Evolutionary conservation across 441 rosid genomes (phyloP).

Genomic region (Populus hybrid): DNA sequence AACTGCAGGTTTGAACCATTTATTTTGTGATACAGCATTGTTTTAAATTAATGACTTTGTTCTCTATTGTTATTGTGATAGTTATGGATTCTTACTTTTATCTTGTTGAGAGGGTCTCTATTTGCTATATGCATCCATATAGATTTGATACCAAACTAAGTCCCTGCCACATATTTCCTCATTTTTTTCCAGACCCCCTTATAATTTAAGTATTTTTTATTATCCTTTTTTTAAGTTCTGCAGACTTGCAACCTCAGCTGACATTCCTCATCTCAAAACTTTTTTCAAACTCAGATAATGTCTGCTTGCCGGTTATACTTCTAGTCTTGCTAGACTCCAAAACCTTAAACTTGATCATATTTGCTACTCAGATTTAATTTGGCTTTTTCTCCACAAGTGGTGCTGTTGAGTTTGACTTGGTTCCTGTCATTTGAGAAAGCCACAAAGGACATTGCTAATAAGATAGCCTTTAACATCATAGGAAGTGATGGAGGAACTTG

Average conservation of each 20-base stretch:
- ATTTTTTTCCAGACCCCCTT: background rate
- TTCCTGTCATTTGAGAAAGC: no score
- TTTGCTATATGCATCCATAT: background rate
- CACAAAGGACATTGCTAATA: no score
- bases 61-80: background rate
- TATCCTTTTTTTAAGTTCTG: background rate
- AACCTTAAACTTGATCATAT: no score
- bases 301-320: no score
- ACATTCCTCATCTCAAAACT: background rate
- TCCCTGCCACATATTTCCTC: background rate
- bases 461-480: background rate
- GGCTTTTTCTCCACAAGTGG: no score
- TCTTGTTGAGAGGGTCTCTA: background rate
- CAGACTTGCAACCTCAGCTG: background rate
- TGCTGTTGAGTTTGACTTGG: no score
- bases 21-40: background rate
- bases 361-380: no score
- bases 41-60: background rate
- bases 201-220: background rate
- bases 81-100: background rate
- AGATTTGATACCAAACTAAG: background rate
- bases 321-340: no score
- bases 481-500: background rate
- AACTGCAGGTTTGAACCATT: slow-evolving; percentile 58
- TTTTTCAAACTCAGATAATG: no score